These are phyloP conservation scores for Tubosaeta brunneosetosa DNA, from an alignment of 768 basidiomycete genomes.

Conservation along the genomic window DNA sequence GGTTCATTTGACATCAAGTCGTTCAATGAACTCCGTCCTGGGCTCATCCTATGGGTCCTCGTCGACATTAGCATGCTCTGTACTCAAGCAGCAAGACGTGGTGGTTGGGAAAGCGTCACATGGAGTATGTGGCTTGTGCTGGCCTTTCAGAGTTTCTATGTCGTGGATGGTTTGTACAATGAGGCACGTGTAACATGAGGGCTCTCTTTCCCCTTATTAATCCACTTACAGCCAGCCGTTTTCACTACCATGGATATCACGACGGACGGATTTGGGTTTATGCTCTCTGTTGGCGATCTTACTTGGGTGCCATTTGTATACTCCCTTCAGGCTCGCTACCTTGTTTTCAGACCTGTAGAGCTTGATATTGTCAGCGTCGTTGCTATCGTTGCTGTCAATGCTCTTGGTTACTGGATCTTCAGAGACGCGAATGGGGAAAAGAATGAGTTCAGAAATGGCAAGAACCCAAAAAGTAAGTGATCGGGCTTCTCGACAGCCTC, in stretches of 20 bases:
- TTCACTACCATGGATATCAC: constrained; percentile 98
- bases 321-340: constrained; percentile 88
- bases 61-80: constrained; percentile 89
- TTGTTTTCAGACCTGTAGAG: constrained; percentile 83
- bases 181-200: constrained; percentile 52
- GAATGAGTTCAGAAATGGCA: constrained; percentile 90
- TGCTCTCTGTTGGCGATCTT: constrained; percentile 92
- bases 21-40: constrained; percentile 45
- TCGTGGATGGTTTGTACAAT: constrained; percentile 82
- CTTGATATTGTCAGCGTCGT: constrained; percentile 56
- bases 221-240: constrained; percentile 60
- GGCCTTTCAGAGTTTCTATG: constrained; percentile 83
- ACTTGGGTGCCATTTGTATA: constrained; percentile 95
- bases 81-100: constrained; percentile 80
- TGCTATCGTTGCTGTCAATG: constrained; percentile 59
- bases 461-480: constrained; percentile 80
- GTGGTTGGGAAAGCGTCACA: constrained; percentile 57
- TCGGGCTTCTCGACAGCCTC: background rate
- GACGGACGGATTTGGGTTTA: constrained; percentile 97
- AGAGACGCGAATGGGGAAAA: constrained; percentile 86
- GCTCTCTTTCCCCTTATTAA: background rate
- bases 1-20: constrained; percentile 73
- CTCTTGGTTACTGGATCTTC: constrained; percentile 88
- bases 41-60: constrained; percentile 85
- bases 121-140: constrained; percentile 92